Evolutionary conservation across 2,329 filamentous ascomycete genomes (phyloP).

Genomic region (Aspergillus unguis): DNA sequence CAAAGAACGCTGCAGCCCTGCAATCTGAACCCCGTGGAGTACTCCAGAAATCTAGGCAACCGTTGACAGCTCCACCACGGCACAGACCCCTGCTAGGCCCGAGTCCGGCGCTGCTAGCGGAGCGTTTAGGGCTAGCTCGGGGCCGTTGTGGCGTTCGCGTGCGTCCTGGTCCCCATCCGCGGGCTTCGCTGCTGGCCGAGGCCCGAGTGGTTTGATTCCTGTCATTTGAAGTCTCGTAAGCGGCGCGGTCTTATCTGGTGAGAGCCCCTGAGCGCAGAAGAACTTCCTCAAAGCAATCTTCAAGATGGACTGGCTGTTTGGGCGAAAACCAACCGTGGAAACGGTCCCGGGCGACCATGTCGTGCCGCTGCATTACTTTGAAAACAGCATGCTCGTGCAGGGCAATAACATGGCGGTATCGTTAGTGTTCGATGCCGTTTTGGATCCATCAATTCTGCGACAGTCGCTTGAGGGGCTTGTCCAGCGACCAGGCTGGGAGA

Average conservation of each 20-base stretch:
- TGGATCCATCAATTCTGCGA: slow-evolving; percentile 14
- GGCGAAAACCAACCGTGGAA: slow-evolving; percentile 9
- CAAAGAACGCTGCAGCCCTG: too few relatives aligned
- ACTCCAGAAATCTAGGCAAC: too few relatives aligned
- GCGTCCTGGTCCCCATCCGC: background rate
- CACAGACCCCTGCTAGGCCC: background rate
- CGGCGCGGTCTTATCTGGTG: too few relatives aligned
- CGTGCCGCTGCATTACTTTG: slow-evolving; percentile 17
- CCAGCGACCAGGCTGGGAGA: slow-evolving; percentile 13
- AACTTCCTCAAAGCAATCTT: background rate
- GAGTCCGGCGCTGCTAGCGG: background rate
- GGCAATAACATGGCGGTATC: slow-evolving; percentile 20
- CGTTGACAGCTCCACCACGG: background rate
- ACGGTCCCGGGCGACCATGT: slow-evolving; percentile 13
- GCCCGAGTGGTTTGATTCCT: too few relatives aligned
- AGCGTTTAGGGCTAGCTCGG: too few relatives aligned
- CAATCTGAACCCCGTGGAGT: too few relatives aligned
- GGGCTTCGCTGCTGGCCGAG: too few relatives aligned
- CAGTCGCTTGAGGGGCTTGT: slow-evolving; percentile 14
- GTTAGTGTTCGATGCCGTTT: slow-evolving; percentile 16
- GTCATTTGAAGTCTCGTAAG: too few relatives aligned
- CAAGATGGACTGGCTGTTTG: slow-evolving; percentile 9
- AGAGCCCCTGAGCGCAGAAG: too few relatives aligned
- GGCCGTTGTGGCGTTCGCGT: background rate
- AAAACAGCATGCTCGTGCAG: slow-evolving; percentile 15